These are phyloP conservation scores for Volutella citrinella DNA, from an alignment of 2,329 filamentous ascomycete genomes.

Conservation along the genomic window DNA sequence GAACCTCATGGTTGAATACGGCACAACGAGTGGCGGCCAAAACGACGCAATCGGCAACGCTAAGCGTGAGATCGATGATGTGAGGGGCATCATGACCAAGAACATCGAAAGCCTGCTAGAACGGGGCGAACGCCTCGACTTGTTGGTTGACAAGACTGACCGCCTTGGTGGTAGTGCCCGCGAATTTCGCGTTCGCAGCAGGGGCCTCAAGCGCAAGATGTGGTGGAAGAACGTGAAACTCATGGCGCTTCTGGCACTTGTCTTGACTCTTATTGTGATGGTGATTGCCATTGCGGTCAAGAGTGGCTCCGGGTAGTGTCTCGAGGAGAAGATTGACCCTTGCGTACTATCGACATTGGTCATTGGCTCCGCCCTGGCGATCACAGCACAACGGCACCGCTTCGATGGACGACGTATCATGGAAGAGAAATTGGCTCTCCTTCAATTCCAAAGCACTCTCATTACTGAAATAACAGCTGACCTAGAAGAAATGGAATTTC, in stretches of 20 bases:
- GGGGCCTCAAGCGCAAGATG: slow-evolving; percentile 87
- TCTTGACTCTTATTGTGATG: slow-evolving; percentile 58
- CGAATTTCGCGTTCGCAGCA: slow-evolving; percentile 85
- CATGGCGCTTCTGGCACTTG: slow-evolving; percentile 75
- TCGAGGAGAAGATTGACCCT: too few species aligned
- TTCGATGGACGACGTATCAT: too few species aligned
- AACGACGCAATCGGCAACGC: slow-evolving; percentile 82
- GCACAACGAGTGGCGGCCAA: slow-evolving; percentile 70
- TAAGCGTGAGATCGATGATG: slow-evolving; percentile 87
- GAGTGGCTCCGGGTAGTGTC: slow-evolving; percentile 32
- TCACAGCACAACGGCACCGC: too few species aligned
- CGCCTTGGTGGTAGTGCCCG: slow-evolving; percentile 80
- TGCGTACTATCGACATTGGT: too few species aligned
- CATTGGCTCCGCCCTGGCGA: too few species aligned
- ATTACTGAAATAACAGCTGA: too few species aligned
- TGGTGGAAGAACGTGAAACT: slow-evolving; percentile 99
- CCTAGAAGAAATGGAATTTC: too few species aligned
- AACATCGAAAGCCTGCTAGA: slow-evolving; percentile 90
- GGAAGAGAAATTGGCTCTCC: too few species aligned
- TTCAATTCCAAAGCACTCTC: too few species aligned
- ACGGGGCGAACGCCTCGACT: slow-evolving; percentile 86
- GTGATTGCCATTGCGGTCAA: slow-evolving; percentile 54
- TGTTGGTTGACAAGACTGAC: slow-evolving; percentile 96
- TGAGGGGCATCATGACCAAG: slow-evolving; percentile 89
- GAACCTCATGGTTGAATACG: slow-evolving; percentile 77